These are phyloP conservation scores for Neurospora sp. DNA, from an alignment of 2,329 filamentous ascomycete species.

Conservation along the genomic window DNA sequence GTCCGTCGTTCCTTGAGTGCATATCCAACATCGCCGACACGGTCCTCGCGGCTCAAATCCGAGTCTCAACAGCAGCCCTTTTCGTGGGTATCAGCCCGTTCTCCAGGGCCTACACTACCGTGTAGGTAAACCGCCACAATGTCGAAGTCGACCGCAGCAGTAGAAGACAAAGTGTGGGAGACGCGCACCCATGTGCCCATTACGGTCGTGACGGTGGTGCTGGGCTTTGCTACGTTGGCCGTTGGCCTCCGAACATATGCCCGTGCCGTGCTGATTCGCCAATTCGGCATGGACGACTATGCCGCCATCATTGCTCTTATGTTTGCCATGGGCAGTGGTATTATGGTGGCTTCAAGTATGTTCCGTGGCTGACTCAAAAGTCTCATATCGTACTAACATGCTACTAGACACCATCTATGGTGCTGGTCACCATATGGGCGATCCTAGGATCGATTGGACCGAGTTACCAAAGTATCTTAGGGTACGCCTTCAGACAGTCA, in stretches of 20 bases:
- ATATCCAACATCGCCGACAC: neutral
- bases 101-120: neutral
- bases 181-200: slow-evolving; percentile 14
- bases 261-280: slow-evolving; percentile 14
- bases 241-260: slow-evolving; percentile 15
- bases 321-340: slow-evolving; percentile 13
- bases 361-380: neutral
- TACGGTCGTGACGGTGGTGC: slow-evolving; percentile 12
- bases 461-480: slow-evolving; percentile 13
- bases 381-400: neutral
- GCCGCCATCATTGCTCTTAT: slow-evolving; percentile 14
- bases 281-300: slow-evolving; percentile 18
- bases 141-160: neutral
- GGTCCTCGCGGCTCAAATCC: neutral
- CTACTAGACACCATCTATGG: slow-evolving; percentile 14
- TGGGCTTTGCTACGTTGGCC: slow-evolving; percentile 9
- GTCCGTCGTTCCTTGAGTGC: neutral
- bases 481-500: slow-evolving; percentile 3
- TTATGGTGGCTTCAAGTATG: slow-evolving; percentile 12
- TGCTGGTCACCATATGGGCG: slow-evolving; percentile 12
- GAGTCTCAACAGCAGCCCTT: neutral
- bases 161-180: slow-evolving; percentile 1
- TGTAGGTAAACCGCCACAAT: neutral
- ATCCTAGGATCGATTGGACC: slow-evolving; percentile 4
- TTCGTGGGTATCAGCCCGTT: neutral